Conservation (phyloP, 2,329 filamentous ascomycete genomes). For the Venturia pyrina region DNA sequence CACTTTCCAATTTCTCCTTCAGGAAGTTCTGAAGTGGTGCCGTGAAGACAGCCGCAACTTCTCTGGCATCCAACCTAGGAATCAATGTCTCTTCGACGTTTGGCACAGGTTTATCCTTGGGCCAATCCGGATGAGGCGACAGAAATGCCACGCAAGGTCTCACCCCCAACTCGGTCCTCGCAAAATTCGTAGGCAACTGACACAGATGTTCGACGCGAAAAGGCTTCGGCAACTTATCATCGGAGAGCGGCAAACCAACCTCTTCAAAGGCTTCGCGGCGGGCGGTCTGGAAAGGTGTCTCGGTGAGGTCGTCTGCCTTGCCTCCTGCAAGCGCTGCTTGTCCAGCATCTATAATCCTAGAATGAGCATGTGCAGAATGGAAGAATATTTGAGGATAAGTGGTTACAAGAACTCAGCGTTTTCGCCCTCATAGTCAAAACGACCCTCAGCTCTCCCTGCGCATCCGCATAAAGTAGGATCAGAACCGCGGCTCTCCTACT, state of each 20-base stretch:
- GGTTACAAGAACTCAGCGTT: constrained; percentile 46
- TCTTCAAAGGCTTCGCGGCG: constrained; percentile 87
- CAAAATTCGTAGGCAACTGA: constrained; percentile 55
- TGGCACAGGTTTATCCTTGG: constrained; percentile 8
- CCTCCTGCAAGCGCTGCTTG: constrained; percentile 80
- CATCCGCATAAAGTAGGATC: constrained; percentile 79
- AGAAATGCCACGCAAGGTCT: constrained; percentile 52
- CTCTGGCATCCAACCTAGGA: constrained; percentile 73
- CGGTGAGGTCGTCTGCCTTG: constrained; percentile 44
- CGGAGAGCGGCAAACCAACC: constrained; percentile 72
- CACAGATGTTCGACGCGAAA: constrained; percentile 85
- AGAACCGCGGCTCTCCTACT: constrained; percentile 74
- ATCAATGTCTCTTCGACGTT: constrained; percentile 60
- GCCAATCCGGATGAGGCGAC: constrained; percentile 20
- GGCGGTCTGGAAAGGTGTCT: constrained; percentile 65
- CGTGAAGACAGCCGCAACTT: constrained; percentile 90
- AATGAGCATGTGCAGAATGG: neutral
- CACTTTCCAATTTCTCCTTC: constrained; percentile 40
- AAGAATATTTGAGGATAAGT: neutral
- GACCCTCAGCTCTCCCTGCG: constrained; percentile 62
- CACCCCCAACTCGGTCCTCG: constrained; percentile 40
- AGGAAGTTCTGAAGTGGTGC: constrained; percentile 82
- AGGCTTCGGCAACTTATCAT: constrained; percentile 58
- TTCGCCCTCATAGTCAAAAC: constrained; percentile 53
- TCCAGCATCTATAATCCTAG: constrained; percentile 47